Base-by-base conservation (phyloP, 768 basidiomycete genomes). In the Hysterangium stoloniferum region DNA sequence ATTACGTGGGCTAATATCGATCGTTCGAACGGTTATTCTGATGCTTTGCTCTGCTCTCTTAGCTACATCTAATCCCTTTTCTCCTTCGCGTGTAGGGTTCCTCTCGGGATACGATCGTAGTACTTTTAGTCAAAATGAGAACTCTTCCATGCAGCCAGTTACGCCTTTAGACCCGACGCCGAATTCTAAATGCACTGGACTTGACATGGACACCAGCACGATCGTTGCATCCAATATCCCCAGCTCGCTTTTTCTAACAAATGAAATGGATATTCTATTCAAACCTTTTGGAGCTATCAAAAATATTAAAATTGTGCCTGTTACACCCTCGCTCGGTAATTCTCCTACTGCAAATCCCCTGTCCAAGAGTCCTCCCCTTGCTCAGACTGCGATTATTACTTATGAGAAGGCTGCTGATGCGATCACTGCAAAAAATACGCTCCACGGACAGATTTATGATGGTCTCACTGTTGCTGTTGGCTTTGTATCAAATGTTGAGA, bases 201-300 rank as follows among this genome's bases (percentile, higher is more conserved):
- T 32, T 33, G 49, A 40, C 9, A 20, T 51, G 49, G 49, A 51
- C 24, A 51, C 49, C 9, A 51, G 7, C 17, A 51, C 72, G 35
- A 58, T 88, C 48, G 68, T 85, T 32, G 78, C 87, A 43, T 74
- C 71, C 52, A 82, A 85, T 53, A 65, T 89, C 56, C 79, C 86
- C 36, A 69, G 74, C 25, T 58, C 84, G 36, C 65, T 88, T 35
- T 88, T 88, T 62, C 77, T 82, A 50, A 64, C 69, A 40, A 71
- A 75, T 45, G 86, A 88, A 59, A 64, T 87, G 56, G 74, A 83
- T 45, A 85, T 85, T n/a, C 70, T 88, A 33, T 74, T 88, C 52
- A 77, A 71, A 62, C 86, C 86, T 20, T 88, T 81, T 59, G 86
- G 86, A 12, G 66, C 71, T 27, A 77, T 86, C 61, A 79, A 79